Conservation (phyloP, 2,329 filamentous ascomycete genomes). For the Aspergillus fumigatiaffinis region DNA sequence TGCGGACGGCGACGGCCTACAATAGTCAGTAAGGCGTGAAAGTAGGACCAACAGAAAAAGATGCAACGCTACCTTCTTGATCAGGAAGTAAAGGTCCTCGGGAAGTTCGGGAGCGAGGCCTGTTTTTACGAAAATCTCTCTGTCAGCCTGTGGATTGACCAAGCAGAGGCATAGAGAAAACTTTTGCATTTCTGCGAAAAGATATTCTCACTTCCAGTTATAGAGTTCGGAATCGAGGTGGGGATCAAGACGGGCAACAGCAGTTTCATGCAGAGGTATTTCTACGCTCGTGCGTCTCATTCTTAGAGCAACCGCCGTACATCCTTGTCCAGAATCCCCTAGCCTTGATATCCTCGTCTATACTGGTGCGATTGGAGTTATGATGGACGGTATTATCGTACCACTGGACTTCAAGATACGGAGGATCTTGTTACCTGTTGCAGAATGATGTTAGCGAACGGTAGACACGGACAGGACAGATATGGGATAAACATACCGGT, state of each 20-base stretch:
- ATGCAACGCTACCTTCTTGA: conserved; percentile 80
- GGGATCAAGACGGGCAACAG: background rate
- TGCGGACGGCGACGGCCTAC: conserved; percentile 94
- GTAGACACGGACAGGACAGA: background rate
- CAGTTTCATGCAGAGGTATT: background rate
- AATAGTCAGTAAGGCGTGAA: conserved; percentile 4
- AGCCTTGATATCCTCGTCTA: conserved; percentile 20
- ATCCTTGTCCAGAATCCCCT: background rate
- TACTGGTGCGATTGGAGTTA: conserved; percentile 13
- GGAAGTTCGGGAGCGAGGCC: conserved; percentile 98
- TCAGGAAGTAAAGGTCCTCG: conserved; percentile 99
- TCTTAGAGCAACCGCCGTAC: conserved; percentile 4
- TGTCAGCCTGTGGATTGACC: conserved; percentile 76
- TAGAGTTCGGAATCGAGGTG: conserved; percentile 8
- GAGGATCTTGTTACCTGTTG: conserved; percentile 95
- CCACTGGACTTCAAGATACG: conserved; percentile 96
- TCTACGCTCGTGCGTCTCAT: background rate
- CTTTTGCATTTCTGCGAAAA: conserved; percentile 28
- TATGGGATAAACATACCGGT: conserved; percentile 65
- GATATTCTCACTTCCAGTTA: conserved; percentile 8
- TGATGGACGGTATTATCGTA: conserved; percentile 53
- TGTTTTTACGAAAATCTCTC: conserved; percentile 72
- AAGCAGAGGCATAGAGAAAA: conserved; percentile 69
- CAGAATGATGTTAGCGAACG: conserved; percentile 36
- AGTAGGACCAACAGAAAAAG: background rate